Evolutionary conservation across 2,329 filamentous ascomycete genomes (phyloP).

Genomic region (Annulohypoxylon truncatum): DNA sequence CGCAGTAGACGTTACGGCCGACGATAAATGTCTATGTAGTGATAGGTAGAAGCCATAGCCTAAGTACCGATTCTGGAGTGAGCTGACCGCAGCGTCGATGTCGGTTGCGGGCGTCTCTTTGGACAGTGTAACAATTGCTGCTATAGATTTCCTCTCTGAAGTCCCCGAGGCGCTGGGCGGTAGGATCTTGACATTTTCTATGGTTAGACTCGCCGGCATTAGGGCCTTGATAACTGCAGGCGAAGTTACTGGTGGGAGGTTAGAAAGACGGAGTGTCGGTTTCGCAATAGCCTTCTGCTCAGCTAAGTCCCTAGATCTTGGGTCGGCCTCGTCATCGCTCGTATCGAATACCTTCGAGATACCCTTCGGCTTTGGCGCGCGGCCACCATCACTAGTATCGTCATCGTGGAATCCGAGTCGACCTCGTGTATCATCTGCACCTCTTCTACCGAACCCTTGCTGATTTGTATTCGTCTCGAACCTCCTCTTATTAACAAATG

Average conservation of each 20-base stretch:
- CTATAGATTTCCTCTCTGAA: conserved; percentile 75
- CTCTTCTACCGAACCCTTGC: conserved; percentile 51
- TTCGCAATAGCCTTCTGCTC: conserved; percentile 71
- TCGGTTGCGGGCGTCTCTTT: conserved; percentile 85
- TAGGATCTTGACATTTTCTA: conserved; percentile 80
- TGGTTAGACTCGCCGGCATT: conserved; percentile 68
- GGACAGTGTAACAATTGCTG: conserved; percentile 83
- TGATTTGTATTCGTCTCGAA: conserved; percentile 61
- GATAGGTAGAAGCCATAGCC: conserved; percentile 86
- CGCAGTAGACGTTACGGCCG: conserved; percentile 68
- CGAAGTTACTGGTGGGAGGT: conserved; percentile 70
- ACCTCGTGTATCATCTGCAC: conserved; percentile 49
- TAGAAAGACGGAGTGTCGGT: conserved; percentile 71
- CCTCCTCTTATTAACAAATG: conserved; percentile 66
- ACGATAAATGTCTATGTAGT: conserved; percentile 85
- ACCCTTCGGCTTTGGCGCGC: conserved; percentile 61
- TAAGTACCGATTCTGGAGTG: conserved; percentile 84
- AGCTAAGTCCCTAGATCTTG: conserved; percentile 57
- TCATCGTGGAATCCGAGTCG: conserved; percentile 56
- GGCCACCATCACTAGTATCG: conserved; percentile 40
- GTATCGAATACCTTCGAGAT: conserved; percentile 79
- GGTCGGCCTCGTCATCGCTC: conserved; percentile 68
- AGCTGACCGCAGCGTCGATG: conserved; percentile 82
- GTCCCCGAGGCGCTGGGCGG: conserved; percentile 62
- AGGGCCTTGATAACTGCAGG: conserved; percentile 70